Conservation (phyloP, 345 rosid species). For the Euphorbia tirucalli region DNA sequence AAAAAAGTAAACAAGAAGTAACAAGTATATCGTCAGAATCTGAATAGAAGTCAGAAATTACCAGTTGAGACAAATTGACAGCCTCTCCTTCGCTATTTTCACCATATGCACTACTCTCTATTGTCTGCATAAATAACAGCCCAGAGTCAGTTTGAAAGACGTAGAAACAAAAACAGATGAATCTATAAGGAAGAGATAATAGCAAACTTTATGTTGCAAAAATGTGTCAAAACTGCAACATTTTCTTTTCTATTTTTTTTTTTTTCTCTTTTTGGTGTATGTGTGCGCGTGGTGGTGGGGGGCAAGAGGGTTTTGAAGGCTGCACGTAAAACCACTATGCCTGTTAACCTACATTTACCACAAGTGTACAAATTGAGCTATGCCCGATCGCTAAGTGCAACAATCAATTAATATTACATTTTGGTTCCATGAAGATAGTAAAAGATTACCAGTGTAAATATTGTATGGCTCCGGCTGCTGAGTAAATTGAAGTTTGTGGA, state of each 20-base stretch:
- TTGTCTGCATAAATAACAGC: slow-evolving; percentile 49
- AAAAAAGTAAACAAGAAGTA: slow-evolving; percentile 19
- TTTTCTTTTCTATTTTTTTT: too few relatives aligned
- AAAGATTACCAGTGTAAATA: slow-evolving; percentile 86
- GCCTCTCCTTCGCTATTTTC: slow-evolving; percentile 80
- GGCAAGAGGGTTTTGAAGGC: too few relatives aligned
- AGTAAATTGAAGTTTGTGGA: slow-evolving; percentile 94
- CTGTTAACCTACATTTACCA: too few relatives aligned
- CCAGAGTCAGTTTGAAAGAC: slow-evolving; percentile 19
- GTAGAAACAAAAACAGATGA: slow-evolving; percentile 10
- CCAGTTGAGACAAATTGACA: slow-evolving; percentile 94
- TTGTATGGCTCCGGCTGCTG: slow-evolving; percentile 99
- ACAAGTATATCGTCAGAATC: slow-evolving; percentile 18
- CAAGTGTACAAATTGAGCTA: too few relatives aligned
- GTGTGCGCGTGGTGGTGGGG: too few relatives aligned
- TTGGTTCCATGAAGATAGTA: slow-evolving; percentile 19
- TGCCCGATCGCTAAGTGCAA: too few relatives aligned
- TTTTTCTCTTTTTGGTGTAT: too few relatives aligned
- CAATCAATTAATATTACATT: slow-evolving; percentile 13
- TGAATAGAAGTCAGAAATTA: slow-evolving; percentile 43
- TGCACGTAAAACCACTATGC: too few relatives aligned
- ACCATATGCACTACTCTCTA: slow-evolving; percentile 87
- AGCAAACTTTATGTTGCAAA: background rate
- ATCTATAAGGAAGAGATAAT: background rate
- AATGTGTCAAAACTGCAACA: slow-evolving; percentile 16